Percentiles rank a stretch among this genome's conserved stretches.
These are phyloP conservation scores for Neurospora intermedia DNA, from an alignment of 495 filamentous ascomycete species.

Conservation along the genomic window DNA sequence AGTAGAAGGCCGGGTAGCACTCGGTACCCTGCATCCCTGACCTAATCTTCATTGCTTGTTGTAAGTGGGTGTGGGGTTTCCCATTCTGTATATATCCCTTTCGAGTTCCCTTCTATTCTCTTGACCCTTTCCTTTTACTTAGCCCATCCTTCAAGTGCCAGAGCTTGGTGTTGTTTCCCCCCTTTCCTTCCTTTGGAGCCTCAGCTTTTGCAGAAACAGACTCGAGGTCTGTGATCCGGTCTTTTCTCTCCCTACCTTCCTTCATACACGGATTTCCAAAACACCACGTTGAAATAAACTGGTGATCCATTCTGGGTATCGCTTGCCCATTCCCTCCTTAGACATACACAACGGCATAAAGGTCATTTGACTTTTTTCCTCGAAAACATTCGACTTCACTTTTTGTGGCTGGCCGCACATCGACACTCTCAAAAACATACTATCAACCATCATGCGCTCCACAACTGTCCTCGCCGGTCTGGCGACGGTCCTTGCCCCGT, in stretches of 20 bases:
- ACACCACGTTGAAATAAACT: neutral
- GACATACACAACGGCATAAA: neutral
- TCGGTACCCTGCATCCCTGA: neutral
- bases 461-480: constrained; percentile 14
- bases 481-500: constrained; percentile 18
- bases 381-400: neutral
- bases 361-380: neutral
- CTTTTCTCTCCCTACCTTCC: neutral
- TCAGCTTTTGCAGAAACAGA: neutral
- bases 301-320: neutral
- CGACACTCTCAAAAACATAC: neutral
- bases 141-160: neutral
- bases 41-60: neutral
- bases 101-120: neutral
- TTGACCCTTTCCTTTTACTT: neutral
- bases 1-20: neutral
- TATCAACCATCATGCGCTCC: constrained; percentile 15
- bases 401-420: constrained; percentile 3
- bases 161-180: neutral
- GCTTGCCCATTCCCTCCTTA: neutral
- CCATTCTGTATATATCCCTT: neutral
- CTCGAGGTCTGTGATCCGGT: constrained; percentile 2
- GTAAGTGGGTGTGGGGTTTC: neutral
- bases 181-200: neutral
- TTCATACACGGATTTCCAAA: neutral